A percentile compares a stretch with the other conserved stretches of the same genome.
Conservation (phyloP, 2,329 filamentous ascomycete species). For the Microsporum audouinii region DNA sequence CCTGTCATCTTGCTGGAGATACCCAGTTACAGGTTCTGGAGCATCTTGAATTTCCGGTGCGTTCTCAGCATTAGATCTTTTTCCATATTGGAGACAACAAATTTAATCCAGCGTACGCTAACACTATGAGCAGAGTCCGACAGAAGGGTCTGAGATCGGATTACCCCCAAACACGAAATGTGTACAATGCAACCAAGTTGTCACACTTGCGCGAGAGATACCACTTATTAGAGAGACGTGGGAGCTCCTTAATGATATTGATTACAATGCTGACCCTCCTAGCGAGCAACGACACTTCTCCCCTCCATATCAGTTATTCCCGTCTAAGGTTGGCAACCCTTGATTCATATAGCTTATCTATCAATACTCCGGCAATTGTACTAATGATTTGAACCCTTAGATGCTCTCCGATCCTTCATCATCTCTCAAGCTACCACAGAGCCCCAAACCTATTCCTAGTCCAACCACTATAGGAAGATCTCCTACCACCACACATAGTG, state of each 20-base stretch:
- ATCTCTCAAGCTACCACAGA: background rate
- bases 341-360: background rate
- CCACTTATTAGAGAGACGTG: constrained; percentile 26
- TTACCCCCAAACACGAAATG: constrained; percentile 23
- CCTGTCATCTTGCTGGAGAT: constrained; percentile 28
- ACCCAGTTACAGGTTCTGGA: constrained; percentile 24
- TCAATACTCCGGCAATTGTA: background rate
- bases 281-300: constrained; percentile 31
- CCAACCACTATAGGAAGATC: constrained; percentile 5
- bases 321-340: background rate
- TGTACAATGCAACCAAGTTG: constrained; percentile 23
- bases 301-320: constrained; percentile 10
- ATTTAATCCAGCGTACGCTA: background rate
- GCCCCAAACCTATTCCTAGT: background rate
- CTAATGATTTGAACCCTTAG: background rate
- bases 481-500: constrained; percentile 3
- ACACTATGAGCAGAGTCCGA: constrained; percentile 8
- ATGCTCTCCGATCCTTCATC: background rate
- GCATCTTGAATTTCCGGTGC: constrained; percentile 21
- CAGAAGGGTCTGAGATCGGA: constrained; percentile 9
- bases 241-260: constrained; percentile 28
- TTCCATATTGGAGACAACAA: background rate
- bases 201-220: constrained; percentile 31
- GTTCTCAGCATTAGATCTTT: constrained; percentile 6
- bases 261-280: constrained; percentile 29